Percentiles rank a stretch among this genome's conserved stretches.
phyloP scores from a whole-genome alignment of 225 moss, liverwort and hornwort genomes.

The Neckera pumila region DNA sequence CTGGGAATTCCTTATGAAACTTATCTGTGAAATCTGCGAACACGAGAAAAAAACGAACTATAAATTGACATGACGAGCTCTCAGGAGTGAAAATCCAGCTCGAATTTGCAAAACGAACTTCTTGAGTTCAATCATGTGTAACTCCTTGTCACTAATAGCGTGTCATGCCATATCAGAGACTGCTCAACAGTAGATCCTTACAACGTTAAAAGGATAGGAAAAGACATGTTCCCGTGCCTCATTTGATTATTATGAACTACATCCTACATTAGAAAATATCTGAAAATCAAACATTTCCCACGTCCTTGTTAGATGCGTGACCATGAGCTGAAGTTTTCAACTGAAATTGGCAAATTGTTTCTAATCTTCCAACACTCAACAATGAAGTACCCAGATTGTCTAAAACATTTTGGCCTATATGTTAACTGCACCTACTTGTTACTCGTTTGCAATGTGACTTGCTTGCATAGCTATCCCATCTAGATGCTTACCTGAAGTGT shows the following conservation, averaged over 20 bases:
- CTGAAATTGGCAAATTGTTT: no score
- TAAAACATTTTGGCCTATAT: rapidly evolving
- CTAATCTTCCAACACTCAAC: rapidly evolving
- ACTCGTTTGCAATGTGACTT: neutral
- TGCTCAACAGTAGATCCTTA: neutral
- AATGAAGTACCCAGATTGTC: no score
- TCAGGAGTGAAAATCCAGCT: neutral
- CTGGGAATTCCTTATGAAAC: rapidly evolving
- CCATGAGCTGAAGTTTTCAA: rapidly evolving
- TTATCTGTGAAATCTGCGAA: rapidly evolving
- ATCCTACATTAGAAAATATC: rapidly evolving
- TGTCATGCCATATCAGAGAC: no score
- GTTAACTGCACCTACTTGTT: rapidly evolving
- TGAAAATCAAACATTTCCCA: rapidly evolving
- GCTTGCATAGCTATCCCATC: no score
- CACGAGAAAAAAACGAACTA: neutral
- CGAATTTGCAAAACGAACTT: rapidly evolving
- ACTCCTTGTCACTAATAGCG: rapidly evolving
- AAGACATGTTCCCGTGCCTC: rapidly evolving
- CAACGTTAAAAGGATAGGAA: rapidly evolving
- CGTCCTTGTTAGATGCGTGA: no score
- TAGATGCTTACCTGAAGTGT: rapidly evolving
- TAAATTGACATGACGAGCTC: rapidly evolving
- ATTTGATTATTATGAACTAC: rapidly evolving
- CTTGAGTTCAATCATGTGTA: no score